Evolutionary conservation across 495 filamentous ascomycete genomes (phyloP).

Genomic region (Penicillium samsonianum): DNA sequence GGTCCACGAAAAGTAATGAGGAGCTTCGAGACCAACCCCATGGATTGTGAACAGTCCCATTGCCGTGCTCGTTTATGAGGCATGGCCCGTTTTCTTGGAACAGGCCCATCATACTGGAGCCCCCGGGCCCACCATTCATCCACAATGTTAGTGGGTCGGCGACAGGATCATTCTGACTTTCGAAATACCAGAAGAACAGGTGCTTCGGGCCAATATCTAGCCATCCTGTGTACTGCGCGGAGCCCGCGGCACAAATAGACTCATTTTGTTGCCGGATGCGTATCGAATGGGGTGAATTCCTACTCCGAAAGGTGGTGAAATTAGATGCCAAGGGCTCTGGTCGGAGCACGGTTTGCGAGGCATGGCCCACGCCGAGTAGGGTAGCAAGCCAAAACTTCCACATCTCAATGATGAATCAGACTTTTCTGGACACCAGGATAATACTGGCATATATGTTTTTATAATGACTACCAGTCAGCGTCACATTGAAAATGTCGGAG

Average conservation of each 20-base stretch:
- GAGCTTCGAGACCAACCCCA: slow-evolving; percentile 49
- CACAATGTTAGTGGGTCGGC: slow-evolving; percentile 57
- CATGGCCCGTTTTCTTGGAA: slow-evolving; percentile 46
- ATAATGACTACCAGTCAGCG: background rate
- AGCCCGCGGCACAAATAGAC: slow-evolving; percentile 38
- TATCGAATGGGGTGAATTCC: slow-evolving; percentile 34
- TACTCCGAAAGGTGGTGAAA: slow-evolving; percentile 25
- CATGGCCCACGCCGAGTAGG: slow-evolving; percentile 11
- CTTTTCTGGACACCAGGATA: background rate
- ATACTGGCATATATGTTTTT: background rate
- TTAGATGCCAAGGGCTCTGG: slow-evolving; percentile 1
- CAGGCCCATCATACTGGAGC: slow-evolving; percentile 41
- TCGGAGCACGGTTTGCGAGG: slow-evolving; percentile 16
- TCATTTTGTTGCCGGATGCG: slow-evolving; percentile 44
- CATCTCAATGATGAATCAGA: background rate
- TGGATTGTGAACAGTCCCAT: slow-evolving; percentile 45
- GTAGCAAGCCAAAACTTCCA: slow-evolving; percentile 4
- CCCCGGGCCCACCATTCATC: slow-evolving; percentile 56
- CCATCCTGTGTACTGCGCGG: slow-evolving; percentile 45
- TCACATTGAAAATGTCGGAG: background rate
- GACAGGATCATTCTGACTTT: slow-evolving; percentile 53
- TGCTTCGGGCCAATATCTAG: slow-evolving; percentile 40
- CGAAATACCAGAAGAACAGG: slow-evolving; percentile 65
- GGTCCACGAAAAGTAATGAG: slow-evolving; percentile 50
- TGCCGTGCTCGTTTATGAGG: slow-evolving; percentile 40